Conservation (phyloP, 805 yeast genomes). For the Pichia pseudocactophila region DNA sequence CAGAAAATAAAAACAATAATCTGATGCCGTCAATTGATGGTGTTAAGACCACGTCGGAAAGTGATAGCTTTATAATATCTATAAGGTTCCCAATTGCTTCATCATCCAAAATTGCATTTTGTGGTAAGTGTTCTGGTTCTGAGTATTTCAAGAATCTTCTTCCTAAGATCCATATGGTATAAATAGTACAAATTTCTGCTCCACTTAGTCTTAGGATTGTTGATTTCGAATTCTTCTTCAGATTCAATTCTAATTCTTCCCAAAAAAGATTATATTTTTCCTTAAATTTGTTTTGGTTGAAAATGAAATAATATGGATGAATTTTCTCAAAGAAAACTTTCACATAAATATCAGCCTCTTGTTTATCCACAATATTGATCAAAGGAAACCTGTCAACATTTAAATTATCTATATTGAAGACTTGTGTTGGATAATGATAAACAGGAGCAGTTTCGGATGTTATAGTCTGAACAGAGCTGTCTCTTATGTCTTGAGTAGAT, state of each 20-base stretch:
- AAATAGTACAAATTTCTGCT: constrained; percentile 36
- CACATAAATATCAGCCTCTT: constrained; percentile 31
- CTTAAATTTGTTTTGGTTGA: constrained; percentile 28
- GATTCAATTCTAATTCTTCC: constrained; percentile 24
- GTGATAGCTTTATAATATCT: constrained; percentile 33
- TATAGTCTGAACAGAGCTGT: constrained; percentile 27
- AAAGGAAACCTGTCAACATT: constrained; percentile 32
- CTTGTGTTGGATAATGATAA: constrained; percentile 28
- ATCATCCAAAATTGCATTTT: constrained; percentile 15
- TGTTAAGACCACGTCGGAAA: constrained; percentile 35
- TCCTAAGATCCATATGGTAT: constrained; percentile 38
- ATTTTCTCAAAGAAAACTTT: constrained; percentile 33
- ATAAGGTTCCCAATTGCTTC: constrained; percentile 27
- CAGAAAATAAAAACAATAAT: constrained; percentile 32
- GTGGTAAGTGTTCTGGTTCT: constrained; percentile 18
- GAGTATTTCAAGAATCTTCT: constrained; percentile 26
- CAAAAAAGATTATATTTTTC: constrained; percentile 32
- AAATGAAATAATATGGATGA: constrained; percentile 37
- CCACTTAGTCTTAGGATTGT: constrained; percentile 20
- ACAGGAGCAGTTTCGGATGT: constrained; percentile 29
- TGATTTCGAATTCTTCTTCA: constrained; percentile 5
- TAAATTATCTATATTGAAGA: constrained; percentile 24
- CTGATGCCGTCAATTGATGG: constrained; percentile 39
- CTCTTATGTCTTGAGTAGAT: constrained; percentile 26
- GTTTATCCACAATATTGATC: constrained; percentile 25